Percentiles rank a stretch among this genome's conserved stretches.
Conservation (phyloP, 208 protist species). For the Trypanosoma lewisi region DNA sequence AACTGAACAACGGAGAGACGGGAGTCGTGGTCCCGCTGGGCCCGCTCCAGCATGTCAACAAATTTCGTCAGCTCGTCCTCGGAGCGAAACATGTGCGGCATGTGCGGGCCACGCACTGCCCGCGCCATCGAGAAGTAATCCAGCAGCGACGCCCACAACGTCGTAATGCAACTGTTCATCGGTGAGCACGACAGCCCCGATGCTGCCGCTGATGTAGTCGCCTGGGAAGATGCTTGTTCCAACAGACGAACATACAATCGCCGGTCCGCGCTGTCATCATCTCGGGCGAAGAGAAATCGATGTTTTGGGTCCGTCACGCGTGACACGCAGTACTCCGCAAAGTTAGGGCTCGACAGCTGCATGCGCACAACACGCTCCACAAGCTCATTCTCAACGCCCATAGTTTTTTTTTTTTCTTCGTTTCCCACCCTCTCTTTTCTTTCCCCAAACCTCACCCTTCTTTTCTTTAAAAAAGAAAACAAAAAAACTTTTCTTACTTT, state of each 20-base stretch:
- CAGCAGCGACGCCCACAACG: slow-evolving; percentile 10
- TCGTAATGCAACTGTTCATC: background rate
- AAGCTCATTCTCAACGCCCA: slow-evolving; percentile 1
- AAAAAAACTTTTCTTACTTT: background rate
- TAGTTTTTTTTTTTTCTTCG: background rate
- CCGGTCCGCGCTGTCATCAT: slow-evolving; percentile 15
- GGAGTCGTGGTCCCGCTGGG: background rate
- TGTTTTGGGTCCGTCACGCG: slow-evolving; percentile 37
- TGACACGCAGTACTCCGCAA: slow-evolving; percentile 44
- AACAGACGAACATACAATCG: slow-evolving; percentile 19
- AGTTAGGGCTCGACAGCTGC: slow-evolving; percentile 42
- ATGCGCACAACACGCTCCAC: slow-evolving; percentile 29
- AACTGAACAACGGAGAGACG: slow-evolving; percentile 16
- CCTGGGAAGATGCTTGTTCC: background rate
- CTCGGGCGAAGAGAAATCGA: slow-evolving; percentile 35
- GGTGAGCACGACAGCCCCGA: background rate
- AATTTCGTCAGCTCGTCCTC: slow-evolving; percentile 21
- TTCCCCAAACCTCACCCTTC: background rate
- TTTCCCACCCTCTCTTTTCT: background rate
- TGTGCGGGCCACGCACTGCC: slow-evolving; percentile 18
- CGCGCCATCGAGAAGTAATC: slow-evolving; percentile 15
- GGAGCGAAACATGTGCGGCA: slow-evolving; percentile 31
- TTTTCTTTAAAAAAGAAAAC: background rate
- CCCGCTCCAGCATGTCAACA: slow-evolving; percentile 23
- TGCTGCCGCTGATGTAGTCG: background rate